phyloP scores from a whole-genome alignment of 345 rosid species.

The Adansonia digitata region DNA sequence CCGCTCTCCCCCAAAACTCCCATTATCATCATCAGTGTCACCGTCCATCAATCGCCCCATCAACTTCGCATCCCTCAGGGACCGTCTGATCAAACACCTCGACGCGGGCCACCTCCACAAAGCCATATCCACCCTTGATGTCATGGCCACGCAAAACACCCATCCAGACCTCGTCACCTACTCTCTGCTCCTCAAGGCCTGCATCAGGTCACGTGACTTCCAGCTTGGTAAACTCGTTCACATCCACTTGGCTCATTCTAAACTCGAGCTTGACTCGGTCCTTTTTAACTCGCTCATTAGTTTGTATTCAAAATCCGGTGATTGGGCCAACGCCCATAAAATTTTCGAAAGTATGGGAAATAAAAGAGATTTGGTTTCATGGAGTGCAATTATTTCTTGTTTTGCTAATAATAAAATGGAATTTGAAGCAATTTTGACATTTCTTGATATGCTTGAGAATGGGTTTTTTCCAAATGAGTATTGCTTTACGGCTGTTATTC shows the following conservation, averaged over 20 bases:
- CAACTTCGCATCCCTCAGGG: slow-evolving; percentile 17
- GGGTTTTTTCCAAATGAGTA: slow-evolving; percentile 66
- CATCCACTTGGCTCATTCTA: slow-evolving; percentile 31
- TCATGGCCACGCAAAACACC: slow-evolving; percentile 35
- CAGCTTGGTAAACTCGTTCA: slow-evolving; percentile 56
- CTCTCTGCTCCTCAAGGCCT: slow-evolving; percentile 67
- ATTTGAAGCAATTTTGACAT: slow-evolving; percentile 35
- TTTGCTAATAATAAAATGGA: slow-evolving; percentile 45
- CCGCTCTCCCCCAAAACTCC: slow-evolving; percentile 27
- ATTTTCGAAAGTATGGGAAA: slow-evolving; percentile 48
- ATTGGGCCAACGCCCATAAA: slow-evolving; percentile 32
- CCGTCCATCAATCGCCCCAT: neutral
- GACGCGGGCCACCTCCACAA: slow-evolving; percentile 48
- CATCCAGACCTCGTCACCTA: slow-evolving; percentile 49
- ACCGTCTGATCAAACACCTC: slow-evolving; percentile 46
- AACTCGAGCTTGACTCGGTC: slow-evolving; percentile 50
- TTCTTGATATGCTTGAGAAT: slow-evolving; percentile 43
- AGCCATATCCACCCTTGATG: slow-evolving; percentile 49
- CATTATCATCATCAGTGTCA: neutral
- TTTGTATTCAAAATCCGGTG: slow-evolving; percentile 61
- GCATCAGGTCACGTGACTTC: slow-evolving; percentile 59
- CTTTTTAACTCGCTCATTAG: slow-evolving; percentile 60
- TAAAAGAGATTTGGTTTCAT: slow-evolving; percentile 61
- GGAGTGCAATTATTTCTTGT: slow-evolving; percentile 75
- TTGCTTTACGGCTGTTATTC: slow-evolving; percentile 53